Percentiles rank a stretch among this genome's conserved stretches.
Evolutionary conservation across 805 yeast species (phyloP).

Genomic region (Candida awuae): DNA sequence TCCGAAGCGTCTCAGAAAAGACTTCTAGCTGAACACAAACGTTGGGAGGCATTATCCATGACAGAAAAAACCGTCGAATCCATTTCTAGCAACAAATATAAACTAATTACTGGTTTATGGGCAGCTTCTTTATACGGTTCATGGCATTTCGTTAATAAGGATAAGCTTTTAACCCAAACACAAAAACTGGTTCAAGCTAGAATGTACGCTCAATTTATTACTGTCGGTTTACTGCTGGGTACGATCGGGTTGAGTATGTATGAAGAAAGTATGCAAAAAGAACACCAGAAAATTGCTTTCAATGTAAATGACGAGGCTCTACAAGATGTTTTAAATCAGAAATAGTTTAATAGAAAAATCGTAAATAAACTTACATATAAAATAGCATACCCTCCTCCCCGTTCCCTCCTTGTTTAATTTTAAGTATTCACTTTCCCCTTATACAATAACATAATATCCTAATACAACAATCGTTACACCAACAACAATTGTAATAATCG

Average conservation of each 20-base stretch:
- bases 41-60: constrained; percentile 44
- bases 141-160: constrained; percentile 65
- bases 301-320: constrained; percentile 10
- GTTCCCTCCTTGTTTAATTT: too few species aligned
- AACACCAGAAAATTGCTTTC: constrained; percentile 5
- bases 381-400: too few species aligned
- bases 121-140: constrained; percentile 75
- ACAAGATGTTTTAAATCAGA: constrained; percentile 12
- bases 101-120: constrained; percentile 67
- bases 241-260: constrained; percentile 60
- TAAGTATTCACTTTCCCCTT: neutral
- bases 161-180: constrained; percentile 62
- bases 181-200: constrained; percentile 84
- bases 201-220: constrained; percentile 82
- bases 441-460: constrained; percentile 17
- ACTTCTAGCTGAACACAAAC: constrained; percentile 38
- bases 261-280: constrained; percentile 39
- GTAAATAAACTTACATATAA: too few species aligned
- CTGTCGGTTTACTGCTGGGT: constrained; percentile 62
- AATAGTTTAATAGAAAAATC: too few species aligned
- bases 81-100: constrained; percentile 51
- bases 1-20: constrained; percentile 34
- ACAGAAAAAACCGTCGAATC: constrained; percentile 43
- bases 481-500: constrained; percentile 52
- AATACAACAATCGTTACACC: constrained; percentile 30